These are phyloP conservation scores for Spencermartinsiella ligniputridi DNA, from an alignment of 1,139 yeast genomes.

Conservation along the genomic window DNA sequence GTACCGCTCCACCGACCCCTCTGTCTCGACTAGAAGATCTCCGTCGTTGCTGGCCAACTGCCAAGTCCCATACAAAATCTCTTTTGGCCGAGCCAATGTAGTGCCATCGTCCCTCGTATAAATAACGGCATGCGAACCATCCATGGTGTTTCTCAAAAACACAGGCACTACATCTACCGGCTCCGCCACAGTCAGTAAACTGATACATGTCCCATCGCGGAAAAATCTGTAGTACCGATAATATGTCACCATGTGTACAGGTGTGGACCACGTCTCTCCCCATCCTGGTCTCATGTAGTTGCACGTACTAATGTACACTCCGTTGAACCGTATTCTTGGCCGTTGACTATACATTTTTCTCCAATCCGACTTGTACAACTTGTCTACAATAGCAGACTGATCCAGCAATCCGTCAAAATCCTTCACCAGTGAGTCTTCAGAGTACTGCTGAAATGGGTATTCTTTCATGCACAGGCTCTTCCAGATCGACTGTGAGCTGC, in stretches of 20 bases:
- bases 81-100: constrained; percentile 25
- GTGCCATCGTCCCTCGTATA: constrained; percentile 25
- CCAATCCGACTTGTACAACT: constrained; percentile 32
- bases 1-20: constrained; percentile 62
- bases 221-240: constrained; percentile 80
- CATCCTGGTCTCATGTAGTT: constrained; percentile 82
- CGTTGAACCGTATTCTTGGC: constrained; percentile 75
- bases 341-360: constrained; percentile 40
- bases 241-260: constrained; percentile 79
- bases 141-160: constrained; percentile 28
- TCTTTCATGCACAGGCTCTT: constrained; percentile 49
- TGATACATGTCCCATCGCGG: constrained; percentile 64
- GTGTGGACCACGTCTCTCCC: constrained; percentile 66
- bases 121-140: constrained; percentile 11
- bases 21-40: constrained; percentile 45
- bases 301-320: constrained; percentile 81
- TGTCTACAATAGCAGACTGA: constrained; percentile 13
- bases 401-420: constrained; percentile 13
- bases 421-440: constrained; percentile 12
- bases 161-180: constrained; percentile 38
- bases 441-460: constrained; percentile 50
- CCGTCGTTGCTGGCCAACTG: constrained; percentile 49
- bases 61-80: constrained; percentile 48
- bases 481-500: constrained; percentile 54
- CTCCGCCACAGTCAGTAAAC: constrained; percentile 24